Evolutionary conservation across 2,329 filamentous ascomycete genomes (phyloP).

Genomic region (Pseudogymnoascus verrucosus): DNA sequence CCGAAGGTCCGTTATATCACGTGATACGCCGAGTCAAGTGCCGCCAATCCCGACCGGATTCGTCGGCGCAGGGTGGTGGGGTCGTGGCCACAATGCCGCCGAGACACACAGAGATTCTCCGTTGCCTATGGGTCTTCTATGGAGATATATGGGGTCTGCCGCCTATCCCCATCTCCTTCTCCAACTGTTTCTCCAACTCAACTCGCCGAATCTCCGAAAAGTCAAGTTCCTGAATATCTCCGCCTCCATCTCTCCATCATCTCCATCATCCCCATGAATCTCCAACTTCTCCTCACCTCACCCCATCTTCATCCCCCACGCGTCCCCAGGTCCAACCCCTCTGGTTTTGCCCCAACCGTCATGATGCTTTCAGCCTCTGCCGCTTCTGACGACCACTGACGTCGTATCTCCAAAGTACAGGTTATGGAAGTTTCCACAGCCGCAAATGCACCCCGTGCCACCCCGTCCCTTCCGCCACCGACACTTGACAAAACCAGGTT

Average conservation of each 20-base stretch:
- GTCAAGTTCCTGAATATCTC: neutral
- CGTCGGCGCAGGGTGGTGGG: neutral
- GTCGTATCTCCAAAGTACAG: neutral
- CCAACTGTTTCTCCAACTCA: slow-evolving; percentile 2
- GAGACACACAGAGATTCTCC: neutral
- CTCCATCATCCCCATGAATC: neutral
- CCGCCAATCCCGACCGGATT: neutral
- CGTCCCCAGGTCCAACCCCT: slow-evolving; percentile 1
- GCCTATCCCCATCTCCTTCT: neutral
- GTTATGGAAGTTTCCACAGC: slow-evolving; percentile 32
- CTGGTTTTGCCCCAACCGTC: neutral
- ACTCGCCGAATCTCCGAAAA: slow-evolving; percentile 4
- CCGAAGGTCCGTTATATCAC: neutral
- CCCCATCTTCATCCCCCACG: neutral
- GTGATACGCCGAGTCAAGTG: neutral
- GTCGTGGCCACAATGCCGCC: slow-evolving; percentile 2
- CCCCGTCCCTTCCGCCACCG: slow-evolving; percentile 39
- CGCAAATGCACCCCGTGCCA: slow-evolving; percentile 50
- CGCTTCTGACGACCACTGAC: slow-evolving; percentile 4
- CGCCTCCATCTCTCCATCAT: neutral
- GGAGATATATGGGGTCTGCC: neutral
- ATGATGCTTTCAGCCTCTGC: neutral
- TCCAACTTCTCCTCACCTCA: neutral
- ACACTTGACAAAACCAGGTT: neutral
- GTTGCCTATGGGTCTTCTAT: neutral